These are phyloP conservation scores for Saussurea involucrata DNA, from an alignment of 129 eudicot species.

Conservation along the genomic window DNA sequence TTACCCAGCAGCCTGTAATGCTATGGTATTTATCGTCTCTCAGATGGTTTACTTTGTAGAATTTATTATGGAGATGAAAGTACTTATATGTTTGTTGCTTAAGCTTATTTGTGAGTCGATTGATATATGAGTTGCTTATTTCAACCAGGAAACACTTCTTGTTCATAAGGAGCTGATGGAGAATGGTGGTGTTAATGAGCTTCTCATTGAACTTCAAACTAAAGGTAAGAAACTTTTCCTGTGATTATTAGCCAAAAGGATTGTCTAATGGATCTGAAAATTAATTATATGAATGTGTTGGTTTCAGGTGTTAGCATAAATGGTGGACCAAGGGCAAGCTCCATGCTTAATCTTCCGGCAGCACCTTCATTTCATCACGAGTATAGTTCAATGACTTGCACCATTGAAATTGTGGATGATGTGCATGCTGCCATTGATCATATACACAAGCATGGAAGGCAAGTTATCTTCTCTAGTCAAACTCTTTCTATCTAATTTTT, in stretches of 20 bases:
- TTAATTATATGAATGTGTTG: neutral
- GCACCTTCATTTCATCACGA: conserved; percentile 81
- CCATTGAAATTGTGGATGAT: conserved; percentile 93
- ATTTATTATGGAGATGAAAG: neutral
- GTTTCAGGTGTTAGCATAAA: conserved; percentile 69
- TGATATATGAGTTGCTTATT: conserved; percentile 9
- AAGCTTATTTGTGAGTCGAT: neutral
- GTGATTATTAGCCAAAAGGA: neutral
- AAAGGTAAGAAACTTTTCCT: conserved; percentile 43
- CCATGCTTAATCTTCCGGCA: conserved; percentile 61
- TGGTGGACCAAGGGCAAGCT: conserved; percentile 85
- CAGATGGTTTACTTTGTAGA: neutral
- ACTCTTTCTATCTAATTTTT: neutral
- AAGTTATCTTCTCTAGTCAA: conserved; percentile 5
- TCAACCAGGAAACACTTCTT: conserved; percentile 86
- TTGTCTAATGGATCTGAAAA: neutral
- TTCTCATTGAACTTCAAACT: conserved; percentile 71
- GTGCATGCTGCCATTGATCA: conserved; percentile 94
- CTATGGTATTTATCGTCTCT: conserved; percentile 62
- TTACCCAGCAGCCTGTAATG: conserved; percentile 99
- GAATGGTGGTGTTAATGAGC: conserved; percentile 59
- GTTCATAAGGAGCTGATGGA: conserved; percentile 82
- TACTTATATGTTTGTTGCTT: neutral
- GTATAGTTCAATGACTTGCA: conserved; percentile 83
- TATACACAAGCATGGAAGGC: conserved; percentile 94